These are phyloP conservation scores for Rhazya stricta DNA, from an alignment of 257 asterid species.

Conservation along the genomic window DNA sequence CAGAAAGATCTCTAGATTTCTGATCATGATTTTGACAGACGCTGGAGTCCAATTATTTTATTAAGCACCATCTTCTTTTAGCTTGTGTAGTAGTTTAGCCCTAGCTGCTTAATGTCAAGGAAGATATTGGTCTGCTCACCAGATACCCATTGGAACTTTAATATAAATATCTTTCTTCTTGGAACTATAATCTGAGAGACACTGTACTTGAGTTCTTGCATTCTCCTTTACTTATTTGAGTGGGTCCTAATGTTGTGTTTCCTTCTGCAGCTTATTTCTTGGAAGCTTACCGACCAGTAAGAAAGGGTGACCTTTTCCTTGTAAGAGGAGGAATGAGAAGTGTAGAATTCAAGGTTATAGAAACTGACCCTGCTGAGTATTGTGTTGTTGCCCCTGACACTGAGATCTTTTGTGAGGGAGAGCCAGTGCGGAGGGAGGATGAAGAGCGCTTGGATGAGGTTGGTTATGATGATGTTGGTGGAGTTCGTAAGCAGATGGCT, in stretches of 20 bases:
- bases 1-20: background rate
- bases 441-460: constrained; percentile 72
- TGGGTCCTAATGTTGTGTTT: constrained; percentile 1
- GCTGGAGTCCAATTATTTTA: background rate
- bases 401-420: constrained; percentile 85
- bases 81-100: background rate
- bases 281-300: constrained; percentile 76
- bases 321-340: constrained; percentile 90
- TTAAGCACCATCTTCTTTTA: background rate
- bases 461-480: constrained; percentile 90
- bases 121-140: background rate
- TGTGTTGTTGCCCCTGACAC: constrained; percentile 89
- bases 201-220: background rate
- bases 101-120: background rate
- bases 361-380: constrained; percentile 72
- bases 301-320: constrained; percentile 76
- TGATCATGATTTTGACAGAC: background rate
- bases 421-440: constrained; percentile 70
- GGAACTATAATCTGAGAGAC: background rate
- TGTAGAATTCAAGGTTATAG: constrained; percentile 70
- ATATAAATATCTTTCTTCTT: background rate
- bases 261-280: constrained; percentile 59
- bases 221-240: too few species aligned
- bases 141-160: too few species aligned
- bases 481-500: constrained; percentile 91